Evolutionary conservation across 352 stramenopile genomes (phyloP), one percentile per base, ranked within the genome.

Genomic region (Phytophthora cactorum): DNA sequence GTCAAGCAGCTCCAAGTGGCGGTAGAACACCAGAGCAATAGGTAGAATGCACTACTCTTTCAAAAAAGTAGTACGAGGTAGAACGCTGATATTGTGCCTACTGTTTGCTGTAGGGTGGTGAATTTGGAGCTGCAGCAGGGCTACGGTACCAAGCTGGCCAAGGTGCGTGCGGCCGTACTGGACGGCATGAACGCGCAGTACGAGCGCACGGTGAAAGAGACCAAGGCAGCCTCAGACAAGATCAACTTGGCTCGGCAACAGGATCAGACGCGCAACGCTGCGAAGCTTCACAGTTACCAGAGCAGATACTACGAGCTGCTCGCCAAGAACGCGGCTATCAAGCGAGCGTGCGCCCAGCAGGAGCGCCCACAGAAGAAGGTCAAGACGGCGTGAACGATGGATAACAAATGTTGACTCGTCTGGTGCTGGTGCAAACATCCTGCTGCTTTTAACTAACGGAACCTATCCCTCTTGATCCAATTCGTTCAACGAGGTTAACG

Each of bases 121-220:
- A 93, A 89, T 71, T 61, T 95, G 32, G 86, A 95, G 65, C 75
- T 95, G 34, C 77, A 91, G 59, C 86, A 95, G 44, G 73, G 74
- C 27, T 95, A 93, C 57, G 84, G 83, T 7, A 74, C 83, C 10
- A 90, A 91, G 52, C 58, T 89, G 43, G 84, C 73, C 63, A 92
- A 95, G 60, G 70, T 83, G 11, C 78, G 82, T 1, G 77, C 82
- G 0, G 77, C 81, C 5, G 63, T 93, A n/a, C 46, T 95, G 34
- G 82, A 91, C 51, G 84, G 84, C 11, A 46, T 93, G 49, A 86
- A 88, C 41, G 69, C 81, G 27, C 80, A 89, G 63, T 89, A 78
- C 59, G 72, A 77, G 45, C 76, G 72, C 10, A 66, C 62, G 47
- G 47, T 93, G 39, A 55, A 69, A 41, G 69, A 78, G 36, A 72